Conservation (phyloP, 177 flowering plant genomes). For the Vitis hybrid region DNA sequence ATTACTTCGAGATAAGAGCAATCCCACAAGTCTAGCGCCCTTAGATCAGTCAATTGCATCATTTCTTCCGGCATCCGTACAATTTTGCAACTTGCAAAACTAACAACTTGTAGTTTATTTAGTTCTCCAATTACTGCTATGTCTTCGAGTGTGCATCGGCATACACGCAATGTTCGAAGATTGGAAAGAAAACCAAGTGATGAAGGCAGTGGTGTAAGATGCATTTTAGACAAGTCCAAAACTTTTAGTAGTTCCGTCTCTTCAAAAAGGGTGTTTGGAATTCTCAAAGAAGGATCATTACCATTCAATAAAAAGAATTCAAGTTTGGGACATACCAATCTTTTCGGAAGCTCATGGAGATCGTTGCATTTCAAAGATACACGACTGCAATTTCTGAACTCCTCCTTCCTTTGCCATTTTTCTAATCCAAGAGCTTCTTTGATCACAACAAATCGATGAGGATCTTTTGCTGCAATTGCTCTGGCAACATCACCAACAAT, state of each 20-base stretch:
- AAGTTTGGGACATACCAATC: not conserved
- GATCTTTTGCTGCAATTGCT: conserved; percentile 6
- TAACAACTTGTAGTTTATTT: conserved; percentile 13
- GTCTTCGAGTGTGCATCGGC: not conserved
- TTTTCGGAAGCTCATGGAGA: conserved; percentile 8
- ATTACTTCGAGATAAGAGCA: conserved; percentile 8
- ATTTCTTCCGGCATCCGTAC: conserved; percentile 6
- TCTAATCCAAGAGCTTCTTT: not conserved
- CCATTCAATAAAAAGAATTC: too few relatives aligned
- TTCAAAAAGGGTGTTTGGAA: conserved; percentile 15
- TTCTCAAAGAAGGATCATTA: not conserved
- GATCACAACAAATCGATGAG: not conserved
- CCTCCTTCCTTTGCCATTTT: not conserved
- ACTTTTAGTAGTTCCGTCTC: conserved; percentile 3
- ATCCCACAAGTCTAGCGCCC: not conserved
- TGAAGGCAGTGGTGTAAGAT: not conserved
- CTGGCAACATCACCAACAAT: conserved; percentile 17
- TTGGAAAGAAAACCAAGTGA: not conserved
- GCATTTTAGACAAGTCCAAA: not conserved
- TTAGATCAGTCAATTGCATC: conserved; percentile 7
- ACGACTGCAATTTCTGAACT: not conserved
- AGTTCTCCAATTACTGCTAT: conserved; percentile 8
- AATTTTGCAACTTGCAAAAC: not conserved
- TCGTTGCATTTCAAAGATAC: not conserved
- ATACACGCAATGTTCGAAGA: conserved; percentile 15